Conservation (phyloP, 148 eudicot genomes). For the Pouteria glomerata region DNA sequence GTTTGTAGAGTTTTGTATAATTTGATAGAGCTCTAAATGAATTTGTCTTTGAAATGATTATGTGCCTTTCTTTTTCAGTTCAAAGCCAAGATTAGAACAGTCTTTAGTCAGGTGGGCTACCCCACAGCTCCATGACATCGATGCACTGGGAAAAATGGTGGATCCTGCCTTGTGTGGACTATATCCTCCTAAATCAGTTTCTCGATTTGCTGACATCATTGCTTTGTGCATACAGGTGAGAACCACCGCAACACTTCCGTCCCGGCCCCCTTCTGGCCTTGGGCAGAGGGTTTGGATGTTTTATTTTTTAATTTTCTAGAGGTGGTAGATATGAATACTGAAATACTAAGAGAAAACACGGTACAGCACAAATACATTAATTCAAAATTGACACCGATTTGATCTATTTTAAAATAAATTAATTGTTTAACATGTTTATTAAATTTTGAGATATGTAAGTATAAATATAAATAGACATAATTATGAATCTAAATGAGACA, state of each 20-base stretch:
- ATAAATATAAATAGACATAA: too few relatives aligned
- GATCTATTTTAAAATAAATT: too few relatives aligned
- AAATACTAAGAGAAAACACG: too few relatives aligned
- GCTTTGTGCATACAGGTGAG: slow-evolving; percentile 63
- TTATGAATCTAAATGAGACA: too few relatives aligned
- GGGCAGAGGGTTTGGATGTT: background rate
- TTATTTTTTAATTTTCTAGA: background rate
- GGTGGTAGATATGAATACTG: too few relatives aligned
- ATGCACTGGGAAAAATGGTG: slow-evolving; percentile 56
- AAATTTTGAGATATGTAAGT: too few relatives aligned
- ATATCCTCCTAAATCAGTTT: slow-evolving; percentile 61
- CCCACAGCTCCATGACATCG: slow-evolving; percentile 62
- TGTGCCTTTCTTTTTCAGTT: slow-evolving; percentile 22
- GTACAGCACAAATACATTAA: too few relatives aligned
- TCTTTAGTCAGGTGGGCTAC: slow-evolving; percentile 60
- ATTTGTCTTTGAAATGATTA: background rate
- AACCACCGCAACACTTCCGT: background rate
- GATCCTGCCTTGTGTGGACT: slow-evolving; percentile 64
- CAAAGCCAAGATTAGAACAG: slow-evolving; percentile 51
- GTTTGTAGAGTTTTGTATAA: too few relatives aligned
- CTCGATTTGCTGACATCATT: slow-evolving; percentile 57
- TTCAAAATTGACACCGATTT: too few relatives aligned
- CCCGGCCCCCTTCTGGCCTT: background rate
- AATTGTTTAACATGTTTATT: too few relatives aligned
- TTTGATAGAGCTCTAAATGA: too few relatives aligned